Conservation (phyloP, 2,329 filamentous ascomycete species). For the Calonectria naviculata region DNA sequence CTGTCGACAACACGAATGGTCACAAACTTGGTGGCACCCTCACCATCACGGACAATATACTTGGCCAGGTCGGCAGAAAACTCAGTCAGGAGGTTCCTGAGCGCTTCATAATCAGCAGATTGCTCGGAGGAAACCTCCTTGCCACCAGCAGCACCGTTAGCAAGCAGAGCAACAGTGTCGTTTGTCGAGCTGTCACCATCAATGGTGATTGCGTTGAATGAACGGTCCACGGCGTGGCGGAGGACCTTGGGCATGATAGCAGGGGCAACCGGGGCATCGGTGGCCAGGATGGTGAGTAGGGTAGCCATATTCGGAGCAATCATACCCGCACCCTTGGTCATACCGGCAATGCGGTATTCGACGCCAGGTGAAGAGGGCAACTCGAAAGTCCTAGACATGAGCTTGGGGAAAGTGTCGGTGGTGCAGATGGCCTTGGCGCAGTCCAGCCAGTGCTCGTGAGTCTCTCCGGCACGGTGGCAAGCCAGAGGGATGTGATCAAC, state of each 20-base stretch:
- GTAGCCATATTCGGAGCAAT: slow-evolving; percentile 99
- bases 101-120: slow-evolving; percentile 74
- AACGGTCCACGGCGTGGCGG: slow-evolving; percentile 79
- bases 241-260: slow-evolving; percentile 76
- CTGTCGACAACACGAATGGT: slow-evolving; percentile 87
- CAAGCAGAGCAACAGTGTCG: slow-evolving; percentile 93
- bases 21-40: slow-evolving; percentile 98
- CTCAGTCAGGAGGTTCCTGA: slow-evolving; percentile 76
- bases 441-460: slow-evolving; percentile 87
- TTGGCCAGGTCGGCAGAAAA: slow-evolving; percentile 90
- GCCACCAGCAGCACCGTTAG: slow-evolving; percentile 91
- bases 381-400: slow-evolving; percentile 85
- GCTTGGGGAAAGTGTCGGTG: slow-evolving; percentile 98
- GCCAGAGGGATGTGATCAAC: slow-evolving; percentile 83
- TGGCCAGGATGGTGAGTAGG: slow-evolving; percentile 89
- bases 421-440: slow-evolving; percentile 95
- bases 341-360: slow-evolving; percentile 88
- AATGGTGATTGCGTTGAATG: slow-evolving; percentile 97
- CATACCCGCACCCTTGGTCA: slow-evolving; percentile 99
- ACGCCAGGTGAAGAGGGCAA: slow-evolving; percentile 82
- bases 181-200: slow-evolving; percentile 98
- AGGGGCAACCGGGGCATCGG: slow-evolving; percentile 84
- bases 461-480: slow-evolving; percentile 74
- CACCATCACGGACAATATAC: slow-evolving; percentile 94
- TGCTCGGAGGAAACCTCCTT: slow-evolving; percentile 65